Evolutionary conservation across 805 yeast genomes (phyloP).

Genomic region (Candida golubevii): DNA sequence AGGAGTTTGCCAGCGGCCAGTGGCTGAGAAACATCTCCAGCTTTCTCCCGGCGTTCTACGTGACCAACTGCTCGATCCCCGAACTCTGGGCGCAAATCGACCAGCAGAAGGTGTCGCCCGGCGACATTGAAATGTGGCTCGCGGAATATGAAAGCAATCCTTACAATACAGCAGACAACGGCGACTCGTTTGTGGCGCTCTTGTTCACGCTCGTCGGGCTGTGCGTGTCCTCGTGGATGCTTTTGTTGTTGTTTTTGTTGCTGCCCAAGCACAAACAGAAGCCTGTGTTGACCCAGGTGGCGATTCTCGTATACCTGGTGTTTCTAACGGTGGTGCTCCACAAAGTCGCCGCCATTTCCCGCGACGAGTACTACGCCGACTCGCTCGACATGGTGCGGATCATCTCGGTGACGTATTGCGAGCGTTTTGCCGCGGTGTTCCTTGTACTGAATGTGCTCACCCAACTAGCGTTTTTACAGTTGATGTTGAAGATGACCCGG

Average conservation of each 20-base stretch:
- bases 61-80: conserved; percentile 42
- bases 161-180: conserved; percentile 31
- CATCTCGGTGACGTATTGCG: conserved; percentile 33
- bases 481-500: conserved; percentile 27
- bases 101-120: conserved; percentile 5
- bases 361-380: conserved; percentile 48
- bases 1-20: conserved; percentile 16
- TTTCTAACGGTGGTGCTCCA: conserved; percentile 49
- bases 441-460: conserved; percentile 42
- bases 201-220: conserved; percentile 52
- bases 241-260: conserved; percentile 51
- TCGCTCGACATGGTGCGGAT: conserved; percentile 49
- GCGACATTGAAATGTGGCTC: conserved; percentile 13
- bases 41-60: conserved; percentile 41
- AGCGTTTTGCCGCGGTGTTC: conserved; percentile 35
- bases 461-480: conserved; percentile 53
- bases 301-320: conserved; percentile 54
- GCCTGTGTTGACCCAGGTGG: conserved; percentile 53
- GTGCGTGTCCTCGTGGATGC: conserved; percentile 67
- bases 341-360: conserved; percentile 43
- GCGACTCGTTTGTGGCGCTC: conserved; percentile 42
- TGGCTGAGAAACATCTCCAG: conserved; percentile 12
- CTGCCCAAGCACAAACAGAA: conserved; percentile 48
- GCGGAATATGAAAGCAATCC: conserved; percentile 16
- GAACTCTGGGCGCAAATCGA: conserved; percentile 32